Percentiles rank a stretch among this genome's conserved stretches.
phyloP scores from a whole-genome alignment of 2,329 filamentous ascomycete genomes.

The Pseudogymnoascus verrucosus region DNA sequence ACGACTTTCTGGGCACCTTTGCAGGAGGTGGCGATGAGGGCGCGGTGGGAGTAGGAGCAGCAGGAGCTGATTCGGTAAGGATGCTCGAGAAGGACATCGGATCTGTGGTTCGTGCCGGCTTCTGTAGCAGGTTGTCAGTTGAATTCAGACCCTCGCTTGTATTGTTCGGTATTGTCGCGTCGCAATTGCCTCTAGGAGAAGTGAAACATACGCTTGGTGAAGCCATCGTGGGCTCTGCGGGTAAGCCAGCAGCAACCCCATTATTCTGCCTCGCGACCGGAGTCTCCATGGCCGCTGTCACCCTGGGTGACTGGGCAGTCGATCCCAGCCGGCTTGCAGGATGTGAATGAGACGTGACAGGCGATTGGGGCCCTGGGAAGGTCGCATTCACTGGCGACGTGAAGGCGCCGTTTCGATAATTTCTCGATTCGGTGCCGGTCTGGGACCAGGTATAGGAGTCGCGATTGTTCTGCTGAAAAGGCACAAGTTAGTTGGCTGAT shows the following conservation, averaged over 20 bases:
- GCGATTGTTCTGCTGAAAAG: conserved; percentile 33
- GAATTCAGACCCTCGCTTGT: neutral
- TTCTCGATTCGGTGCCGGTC: conserved; percentile 34
- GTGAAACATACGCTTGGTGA: conserved; percentile 20
- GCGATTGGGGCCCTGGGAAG: conserved; percentile 40
- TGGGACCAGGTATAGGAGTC: conserved; percentile 43
- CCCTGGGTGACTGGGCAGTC: conserved; percentile 24
- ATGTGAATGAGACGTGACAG: conserved; percentile 38
- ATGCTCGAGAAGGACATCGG: conserved; percentile 97
- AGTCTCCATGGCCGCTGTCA: conserved; percentile 35
- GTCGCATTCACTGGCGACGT: conserved; percentile 40
- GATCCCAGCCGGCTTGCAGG: conserved; percentile 25
- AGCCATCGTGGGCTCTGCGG: conserved; percentile 18
- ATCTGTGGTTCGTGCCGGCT: conserved; percentile 66
- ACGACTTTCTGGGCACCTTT: conserved; percentile 22
- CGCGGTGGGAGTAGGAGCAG: conserved; percentile 33
- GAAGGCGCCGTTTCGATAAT: conserved; percentile 44
- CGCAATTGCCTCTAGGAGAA: neutral
- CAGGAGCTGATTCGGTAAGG: conserved; percentile 69
- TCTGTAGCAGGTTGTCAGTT: conserved; percentile 36
- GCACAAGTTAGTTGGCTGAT: conserved; percentile 6
- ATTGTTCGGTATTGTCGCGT: neutral
- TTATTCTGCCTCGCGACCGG: conserved; percentile 38
- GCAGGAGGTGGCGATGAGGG: conserved; percentile 35
- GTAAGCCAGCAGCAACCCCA: conserved; percentile 23